Conservation (phyloP, 805 yeast species). For the Ogataea populi-albae region DNA sequence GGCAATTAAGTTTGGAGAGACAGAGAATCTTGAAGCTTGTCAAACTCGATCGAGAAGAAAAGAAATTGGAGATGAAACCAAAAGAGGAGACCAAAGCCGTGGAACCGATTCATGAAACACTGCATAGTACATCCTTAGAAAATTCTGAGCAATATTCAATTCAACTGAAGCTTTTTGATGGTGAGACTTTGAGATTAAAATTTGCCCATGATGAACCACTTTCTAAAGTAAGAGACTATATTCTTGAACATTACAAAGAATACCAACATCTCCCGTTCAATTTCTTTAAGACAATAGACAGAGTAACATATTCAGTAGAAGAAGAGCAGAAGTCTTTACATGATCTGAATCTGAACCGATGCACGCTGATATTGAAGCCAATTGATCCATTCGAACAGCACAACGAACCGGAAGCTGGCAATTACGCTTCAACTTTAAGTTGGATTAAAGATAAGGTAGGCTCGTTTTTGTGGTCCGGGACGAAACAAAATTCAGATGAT, state of each 20-base stretch:
- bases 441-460: slow-evolving; percentile 28
- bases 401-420: slow-evolving; percentile 10
- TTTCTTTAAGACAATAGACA: slow-evolving; percentile 54
- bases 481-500: not conserved
- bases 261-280: slow-evolving; percentile 48
- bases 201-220: slow-evolving; percentile 48
- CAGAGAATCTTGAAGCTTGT: slow-evolving; percentile 53
- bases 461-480: slow-evolving; percentile 8
- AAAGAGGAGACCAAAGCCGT: slow-evolving; percentile 6
- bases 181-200: slow-evolving; percentile 50
- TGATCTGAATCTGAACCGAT: slow-evolving; percentile 58
- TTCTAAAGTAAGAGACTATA: slow-evolving; percentile 57
- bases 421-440: slow-evolving; percentile 15
- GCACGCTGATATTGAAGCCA: slow-evolving; percentile 74
- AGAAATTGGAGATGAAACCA: slow-evolving; percentile 7
- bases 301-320: slow-evolving; percentile 57
- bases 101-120: slow-evolving; percentile 21
- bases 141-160: slow-evolving; percentile 43
- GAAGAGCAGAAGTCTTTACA: slow-evolving; percentile 56
- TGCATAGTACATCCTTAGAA: slow-evolving; percentile 19
- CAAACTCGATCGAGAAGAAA: slow-evolving; percentile 43
- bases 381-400: slow-evolving; percentile 26
- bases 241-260: slow-evolving; percentile 46
- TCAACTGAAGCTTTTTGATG: slow-evolving; percentile 62
- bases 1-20: slow-evolving; percentile 46